These are phyloP conservation scores for Naganishia liquefaciens DNA, from an alignment of 1,284 basidiomycete genomes.

Conservation along the genomic window DNA sequence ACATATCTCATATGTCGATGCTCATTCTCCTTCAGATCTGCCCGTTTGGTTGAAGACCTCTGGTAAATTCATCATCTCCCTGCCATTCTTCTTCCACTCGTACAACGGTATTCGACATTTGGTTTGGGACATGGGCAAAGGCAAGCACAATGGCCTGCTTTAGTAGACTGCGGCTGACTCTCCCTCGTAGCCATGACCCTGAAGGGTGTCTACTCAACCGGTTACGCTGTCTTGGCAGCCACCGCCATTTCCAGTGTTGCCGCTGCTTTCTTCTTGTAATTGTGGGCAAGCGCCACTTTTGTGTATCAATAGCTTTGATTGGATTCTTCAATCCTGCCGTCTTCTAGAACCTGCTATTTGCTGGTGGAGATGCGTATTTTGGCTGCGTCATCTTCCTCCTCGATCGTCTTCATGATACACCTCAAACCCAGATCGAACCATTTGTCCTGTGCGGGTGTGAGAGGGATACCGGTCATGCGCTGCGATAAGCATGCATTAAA, in stretches of 20 bases:
- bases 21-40: conserved; percentile 48
- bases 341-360: not conserved
- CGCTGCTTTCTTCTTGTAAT: conserved; percentile 58
- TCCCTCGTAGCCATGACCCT: conserved; percentile 67
- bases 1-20: not conserved
- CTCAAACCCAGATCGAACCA: conserved; percentile 73
- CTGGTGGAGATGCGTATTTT: conserved; percentile 15
- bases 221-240: conserved; percentile 79
- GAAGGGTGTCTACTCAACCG: conserved; percentile 74
- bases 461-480: conserved; percentile 61
- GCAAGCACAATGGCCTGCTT: conserved; percentile 59
- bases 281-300: not conserved
- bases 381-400: conserved; percentile 20
- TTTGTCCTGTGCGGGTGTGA: conserved; percentile 62
- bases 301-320: not conserved
- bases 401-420: conserved; percentile 42
- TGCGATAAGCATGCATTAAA: conserved; percentile 66
- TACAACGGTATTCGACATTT: conserved; percentile 91
- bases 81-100: conserved; percentile 85
- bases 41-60: conserved; percentile 73
- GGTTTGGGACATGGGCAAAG: conserved; percentile 84
- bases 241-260: conserved; percentile 73
- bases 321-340: not conserved
- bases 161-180: not conserved
- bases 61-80: conserved; percentile 73